A percentile compares a stretch with the other conserved stretches of the same genome.
These are phyloP conservation scores for Cutaneotrichosporon daszewskae DNA, from an alignment of 1,284 basidiomycete genomes.

Conservation along the genomic window DNA sequence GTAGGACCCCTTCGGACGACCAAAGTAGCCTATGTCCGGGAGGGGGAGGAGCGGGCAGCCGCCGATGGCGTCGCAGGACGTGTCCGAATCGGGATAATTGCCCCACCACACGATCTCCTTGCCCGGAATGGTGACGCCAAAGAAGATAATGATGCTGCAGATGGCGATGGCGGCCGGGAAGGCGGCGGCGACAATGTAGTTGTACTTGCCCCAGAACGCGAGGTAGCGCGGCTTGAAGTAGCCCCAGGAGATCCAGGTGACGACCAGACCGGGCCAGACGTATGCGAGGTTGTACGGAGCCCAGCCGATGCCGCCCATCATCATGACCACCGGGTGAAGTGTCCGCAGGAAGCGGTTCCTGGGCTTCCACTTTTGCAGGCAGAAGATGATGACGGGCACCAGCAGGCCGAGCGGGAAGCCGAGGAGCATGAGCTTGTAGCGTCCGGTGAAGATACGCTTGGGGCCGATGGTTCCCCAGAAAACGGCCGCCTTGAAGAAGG, in stretches of 20 bases:
- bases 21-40: no score
- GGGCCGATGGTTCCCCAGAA: conserved; percentile 78
- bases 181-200: conserved; percentile 69
- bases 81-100: no score
- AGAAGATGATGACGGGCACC: conserved; percentile 49
- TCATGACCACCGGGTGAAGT: conserved; percentile 6
- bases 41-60: no score
- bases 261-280: conserved; percentile 2
- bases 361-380: conserved; percentile 8
- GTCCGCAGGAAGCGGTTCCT: conserved; percentile 3
- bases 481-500: conserved; percentile 36
- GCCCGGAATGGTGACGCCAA: conserved; percentile 44
- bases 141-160: conserved; percentile 60
- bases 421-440: conserved; percentile 54
- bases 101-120: conserved; percentile 58
- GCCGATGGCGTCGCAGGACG: no score
- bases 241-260: conserved; percentile 25
- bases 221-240: conserved; percentile 25
- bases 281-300: conserved; percentile 11
- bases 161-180: conserved; percentile 64
- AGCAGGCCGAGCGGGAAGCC: conserved; percentile 58
- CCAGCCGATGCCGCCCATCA: conserved; percentile 1
- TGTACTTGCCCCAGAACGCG: conserved; percentile 55
- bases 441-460: conserved; percentile 62
- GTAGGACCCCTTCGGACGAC: no score